These are phyloP conservation scores for Withania somnifera DNA, from an alignment of 305 asterid species.

Conservation along the genomic window DNA sequence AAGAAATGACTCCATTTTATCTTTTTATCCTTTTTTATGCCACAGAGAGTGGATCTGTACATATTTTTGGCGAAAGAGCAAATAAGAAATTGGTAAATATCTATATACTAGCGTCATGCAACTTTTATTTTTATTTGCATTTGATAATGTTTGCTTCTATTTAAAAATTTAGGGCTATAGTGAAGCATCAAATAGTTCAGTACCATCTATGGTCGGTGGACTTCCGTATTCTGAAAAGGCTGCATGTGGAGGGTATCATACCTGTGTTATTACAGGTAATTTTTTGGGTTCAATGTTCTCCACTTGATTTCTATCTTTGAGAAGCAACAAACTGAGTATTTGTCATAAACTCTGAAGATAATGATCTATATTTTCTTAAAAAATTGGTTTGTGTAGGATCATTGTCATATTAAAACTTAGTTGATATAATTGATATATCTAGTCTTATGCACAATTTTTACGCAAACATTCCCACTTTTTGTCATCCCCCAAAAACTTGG, in stretches of 20 bases:
- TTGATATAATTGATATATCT: too few species aligned
- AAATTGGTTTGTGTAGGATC: too few species aligned
- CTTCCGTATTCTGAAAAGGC: slow-evolving; percentile 61
- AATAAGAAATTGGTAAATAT: slow-evolving; percentile 60
- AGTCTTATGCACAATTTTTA: not conserved
- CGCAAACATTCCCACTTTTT: not conserved
- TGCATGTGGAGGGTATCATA: slow-evolving; percentile 96
- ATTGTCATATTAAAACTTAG: too few species aligned
- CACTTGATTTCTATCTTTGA: not conserved
- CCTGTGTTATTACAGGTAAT: slow-evolving; percentile 77
- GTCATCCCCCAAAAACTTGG: not conserved
- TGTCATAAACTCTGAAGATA: not conserved
- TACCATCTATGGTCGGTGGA: slow-evolving; percentile 43
- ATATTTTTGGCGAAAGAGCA: slow-evolving; percentile 76
- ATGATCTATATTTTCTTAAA: not conserved
- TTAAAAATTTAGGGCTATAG: slow-evolving; percentile 47
- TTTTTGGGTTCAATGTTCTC: not conserved
- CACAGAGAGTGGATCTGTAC: slow-evolving; percentile 71
- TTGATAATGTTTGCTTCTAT: slow-evolving; percentile 1
- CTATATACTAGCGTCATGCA: slow-evolving; percentile 4
- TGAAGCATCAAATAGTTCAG: slow-evolving; percentile 41
- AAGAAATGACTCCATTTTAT: slow-evolving; percentile 5
- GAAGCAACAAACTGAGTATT: not conserved
- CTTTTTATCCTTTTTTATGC: slow-evolving; percentile 16
- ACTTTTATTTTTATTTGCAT: not conserved